Evolutionary conservation across 2,329 filamentous ascomycete species (phyloP), one percentile per base, ranked within the genome.

Genomic region (Botrytis porri): DNA sequence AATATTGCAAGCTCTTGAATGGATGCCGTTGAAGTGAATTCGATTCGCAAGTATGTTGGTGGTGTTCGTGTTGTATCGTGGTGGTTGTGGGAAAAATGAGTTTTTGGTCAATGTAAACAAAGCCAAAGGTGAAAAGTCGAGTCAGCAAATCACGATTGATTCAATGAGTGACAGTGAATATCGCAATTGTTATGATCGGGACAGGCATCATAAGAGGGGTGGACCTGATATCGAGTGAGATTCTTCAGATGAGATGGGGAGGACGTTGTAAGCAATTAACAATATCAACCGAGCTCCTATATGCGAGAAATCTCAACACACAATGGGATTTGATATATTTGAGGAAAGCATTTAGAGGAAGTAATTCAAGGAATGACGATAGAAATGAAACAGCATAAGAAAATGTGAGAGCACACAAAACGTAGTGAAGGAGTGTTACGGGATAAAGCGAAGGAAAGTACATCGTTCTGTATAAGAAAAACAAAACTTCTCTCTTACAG

Each of bases 151-250:
- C 32, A 43, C 37, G 48, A 57, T 72, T 67, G 48, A 60, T 45
- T 20, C n/a, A 37, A 37, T 43, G n/a, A 45, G 37, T 60, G 51
- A 48, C 12, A 72, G 70, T 60, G 48, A 72, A 67, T 72, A 35
- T 59, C 35, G 37, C 48, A 37, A 59, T 48, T 48, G 16, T 43
- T 60, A 45, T 72, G 20, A 54, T 65, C 70, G 22, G 32, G 37
- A 43, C 45, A 65, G 48, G 63, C 62, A 72, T 72, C 29, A 48
- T 72, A 67, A 60, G 70, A 60, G 63, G 37, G 37, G 43, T 54
- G 39, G 14, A 43, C 41, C 54, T 45, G 7, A n/a, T 16, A 70
- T 57, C 37, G 54, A 45, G 39, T 62, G 67, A 62, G 67, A 62
- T 70, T 8, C 29, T 62, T n/a, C 54, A 9, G 67, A 45, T 37